Base-by-base conservation (phyloP, 257 asterid genomes). In the Nicotiana otophora region DNA sequence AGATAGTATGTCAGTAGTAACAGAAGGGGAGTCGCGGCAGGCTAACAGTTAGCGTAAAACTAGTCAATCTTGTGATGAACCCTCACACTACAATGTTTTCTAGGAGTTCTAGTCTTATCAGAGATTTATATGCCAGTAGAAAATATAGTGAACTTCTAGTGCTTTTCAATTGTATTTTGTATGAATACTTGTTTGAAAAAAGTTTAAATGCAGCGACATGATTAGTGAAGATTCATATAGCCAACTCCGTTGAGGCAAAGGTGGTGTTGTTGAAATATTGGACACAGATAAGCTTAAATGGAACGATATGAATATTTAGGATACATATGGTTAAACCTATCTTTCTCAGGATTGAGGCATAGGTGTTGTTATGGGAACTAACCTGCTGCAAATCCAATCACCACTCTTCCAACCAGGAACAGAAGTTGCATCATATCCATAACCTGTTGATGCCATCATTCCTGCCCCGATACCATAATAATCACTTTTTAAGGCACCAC, bases 361-460 rank as follows among this genome's bases (percentile, higher is more conserved):
- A 31, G 39, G 16, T 10, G 15, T 20, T 36, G 17, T 23, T 31
- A 39, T 42, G 55, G 14, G 20, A 65, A 83, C 85, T 28, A 81
- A 92, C 97, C 96, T 88, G 39, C 66, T 16, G 91, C 99, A 95
- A 60, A 93, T 90, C 98, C 98, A 95, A 84, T 95, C 98, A 10
- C 99, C 99, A 34, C 78, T 86, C 86, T 95, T 95, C 95, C 98
- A 95, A 2, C 99, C 98, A 8, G 98, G 98, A 79, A 92, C n/a
- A 30, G 54, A 62, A 82, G 64, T 77, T 23, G 95, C 77, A 11
- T 89, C 93, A 62, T 77, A 88, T 20, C 82, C 88, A 68, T 89
- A 91, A 42, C 90, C 90, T 8, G 87, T 86, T 0, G 95, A 46
- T 2, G 89, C 88, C 14, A 85, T 82, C 81, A 90, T 66, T 60